Conservation (phyloP, 2,329 filamentous ascomycete genomes). For the Phialophora chinensis region DNA sequence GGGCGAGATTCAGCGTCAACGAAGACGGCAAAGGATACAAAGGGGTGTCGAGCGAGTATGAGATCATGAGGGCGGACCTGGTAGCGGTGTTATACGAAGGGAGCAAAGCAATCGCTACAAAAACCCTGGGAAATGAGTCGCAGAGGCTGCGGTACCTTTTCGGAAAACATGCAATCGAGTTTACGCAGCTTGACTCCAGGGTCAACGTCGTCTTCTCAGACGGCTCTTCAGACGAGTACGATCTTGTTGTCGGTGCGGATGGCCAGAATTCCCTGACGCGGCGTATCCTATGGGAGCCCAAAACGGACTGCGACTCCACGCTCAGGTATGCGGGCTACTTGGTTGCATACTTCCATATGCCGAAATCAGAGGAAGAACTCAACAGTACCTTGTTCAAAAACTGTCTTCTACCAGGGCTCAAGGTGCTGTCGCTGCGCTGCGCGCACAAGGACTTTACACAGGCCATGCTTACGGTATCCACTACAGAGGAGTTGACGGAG, state of each 20-base stretch:
- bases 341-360: background rate
- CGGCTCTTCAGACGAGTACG: constrained; percentile 37
- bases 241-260: constrained; percentile 44
- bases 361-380: no score
- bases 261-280: constrained; percentile 32
- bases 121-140: constrained; percentile 32
- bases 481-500: constrained; percentile 41
- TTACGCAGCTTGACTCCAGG: background rate
- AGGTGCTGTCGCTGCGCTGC: no score
- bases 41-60: constrained; percentile 55
- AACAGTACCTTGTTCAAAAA: no score
- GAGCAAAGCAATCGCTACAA: no score
- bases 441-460: no score
- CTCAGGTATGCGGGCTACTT: background rate
- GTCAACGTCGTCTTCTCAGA: constrained; percentile 41
- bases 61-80: constrained; percentile 63
- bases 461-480: constrained; percentile 28
- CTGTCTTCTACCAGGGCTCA: no score
- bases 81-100: constrained; percentile 51
- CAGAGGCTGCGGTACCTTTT: constrained; percentile 40
- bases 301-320: background rate
- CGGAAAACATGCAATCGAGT: constrained; percentile 32
- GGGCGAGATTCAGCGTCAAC: constrained; percentile 45
- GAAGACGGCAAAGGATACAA: constrained; percentile 44
- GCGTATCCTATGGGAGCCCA: background rate